Base-by-base conservation (phyloP, 768 basidiomycete genomes). In the Tremella fuciformis region DNA sequence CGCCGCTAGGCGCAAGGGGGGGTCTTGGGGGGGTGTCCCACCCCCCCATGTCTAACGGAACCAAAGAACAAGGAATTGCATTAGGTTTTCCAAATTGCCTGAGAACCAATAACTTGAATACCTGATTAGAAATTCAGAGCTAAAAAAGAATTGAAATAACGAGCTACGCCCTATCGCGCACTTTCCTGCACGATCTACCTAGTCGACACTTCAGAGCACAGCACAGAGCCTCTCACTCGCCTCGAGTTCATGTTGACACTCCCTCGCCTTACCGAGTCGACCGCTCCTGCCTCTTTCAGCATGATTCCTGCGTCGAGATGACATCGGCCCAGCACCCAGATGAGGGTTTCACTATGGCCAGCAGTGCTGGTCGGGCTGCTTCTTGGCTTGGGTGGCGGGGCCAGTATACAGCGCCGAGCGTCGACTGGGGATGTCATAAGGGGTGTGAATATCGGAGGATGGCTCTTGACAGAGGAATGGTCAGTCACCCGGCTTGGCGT, bases 351-450 rank as follows among this genome's bases (percentile, higher is more conserved):
- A 50, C 53, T 9, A 64, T 69, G 66, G 49, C 63, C 67, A 15
- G 47, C 58, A 13, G 19, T 50, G 1, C 64, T 64, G 11, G 39
- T 79, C 16, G 58, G 52, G 8, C 65, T 78, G 18, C 79, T 56
- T 56, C 64, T 0, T 84, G 84, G 63, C 71, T 80, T 9, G 79
- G 82, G 0, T 85, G 80, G 62, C 81, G 86, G 65, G 72, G 75
- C 26, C 72, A 76, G n/a, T 75, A 75, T 55, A 83, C 84, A 1
- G 79, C 75, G 40, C 72, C 86, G 2, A 84, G 81, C 64, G 81
- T 85, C 3, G 86, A 87, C 61, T 76, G 85, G 47, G 82, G 83
- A 64, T 85, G 86, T 62, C 82, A 82, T 53, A 80, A 50, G 74
- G 51, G 74, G 74, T 15, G 74, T 76, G 16, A 76, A 76, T 60